Base-by-base conservation (phyloP, 495 filamentous ascomycete species). In the Barbatosphaeria neglecta region DNA sequence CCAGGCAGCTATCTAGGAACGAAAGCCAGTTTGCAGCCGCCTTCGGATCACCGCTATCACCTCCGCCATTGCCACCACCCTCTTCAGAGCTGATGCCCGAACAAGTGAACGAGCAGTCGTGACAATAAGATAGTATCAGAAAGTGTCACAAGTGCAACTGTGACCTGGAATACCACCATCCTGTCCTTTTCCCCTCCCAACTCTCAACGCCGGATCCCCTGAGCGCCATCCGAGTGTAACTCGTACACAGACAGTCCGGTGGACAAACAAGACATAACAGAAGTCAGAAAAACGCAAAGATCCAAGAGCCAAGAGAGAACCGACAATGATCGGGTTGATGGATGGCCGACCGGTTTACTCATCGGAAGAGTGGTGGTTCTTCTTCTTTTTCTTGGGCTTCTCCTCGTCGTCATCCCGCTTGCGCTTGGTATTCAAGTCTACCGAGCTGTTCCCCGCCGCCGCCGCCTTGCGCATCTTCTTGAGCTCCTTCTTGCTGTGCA, bases 391-490 rank as follows among this genome's bases (percentile, higher is more conserved):
- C 47, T 37, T 60, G 48, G 41, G 42, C 43, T 19, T 41, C 39
- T 41, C 39, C 15, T 23, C 39, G 22, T 24, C 39, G 15, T 41
- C 39, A 10, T 41, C 20, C 22, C 39, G 39, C 39, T 41, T 41
- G 10, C 39, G 20, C 39, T 41, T 41, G 39, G 17, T 20, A 19
- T 22, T n/a, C 2, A 41, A 43, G 35, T 46, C 25, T 11, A 44
- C 57, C 47, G 50, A 41, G 49, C 54, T 45, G 56, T 83, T 75
- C 52, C 13, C 31, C 31, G 15, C 16, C 31, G 6, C 31, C 9
- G 72, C 71, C 18, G 72, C 71, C 66, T 83, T 83, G 74, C 78
- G 81, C 50, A 75, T 70, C 69, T 83, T 84, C 75, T 87, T 87
- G 49, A 83, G 60, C 45, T 82, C 81, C 67, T 87, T 87, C 71